Evolutionary conservation across 148 eudicot species (phyloP).

Genomic region (Rhododendron williamsianum): DNA sequence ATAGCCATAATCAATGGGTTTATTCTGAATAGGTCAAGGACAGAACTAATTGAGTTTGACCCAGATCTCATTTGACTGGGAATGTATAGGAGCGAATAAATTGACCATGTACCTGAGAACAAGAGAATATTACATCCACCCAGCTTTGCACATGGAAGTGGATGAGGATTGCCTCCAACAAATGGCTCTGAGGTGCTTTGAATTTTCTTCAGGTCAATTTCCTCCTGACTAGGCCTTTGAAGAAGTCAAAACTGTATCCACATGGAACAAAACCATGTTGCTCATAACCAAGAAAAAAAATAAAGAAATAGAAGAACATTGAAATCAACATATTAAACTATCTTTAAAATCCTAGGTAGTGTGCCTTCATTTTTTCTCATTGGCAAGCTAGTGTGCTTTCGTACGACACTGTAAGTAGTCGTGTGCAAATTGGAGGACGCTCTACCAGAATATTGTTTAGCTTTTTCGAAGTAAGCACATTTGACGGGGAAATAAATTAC

Average conservation of each 20-base stretch:
- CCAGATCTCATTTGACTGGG: slow-evolving; percentile 5
- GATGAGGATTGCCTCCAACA: not conserved
- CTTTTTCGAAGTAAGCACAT: not conserved
- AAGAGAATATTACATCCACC: not conserved
- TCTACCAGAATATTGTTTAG: not conserved
- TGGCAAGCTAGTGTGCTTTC: not conserved
- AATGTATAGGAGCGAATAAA: not conserved
- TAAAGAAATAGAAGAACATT: not conserved
- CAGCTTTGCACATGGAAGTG: not conserved
- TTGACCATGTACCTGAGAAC: not conserved
- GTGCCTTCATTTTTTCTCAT: not conserved
- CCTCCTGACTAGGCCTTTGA: slow-evolving; percentile 79
- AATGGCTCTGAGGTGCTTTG: not conserved
- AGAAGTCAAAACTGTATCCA: slow-evolving; percentile 83
- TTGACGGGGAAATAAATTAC: not conserved
- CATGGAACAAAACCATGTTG: not conserved
- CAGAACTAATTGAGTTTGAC: not conserved
- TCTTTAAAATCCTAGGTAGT: not conserved
- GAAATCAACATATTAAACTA: not conserved
- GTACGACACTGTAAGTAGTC: not conserved
- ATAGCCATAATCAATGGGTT: not conserved
- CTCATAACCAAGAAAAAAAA: not conserved
- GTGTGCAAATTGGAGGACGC: not conserved
- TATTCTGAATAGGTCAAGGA: not conserved
- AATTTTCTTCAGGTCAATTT: slow-evolving; percentile 45